Evolutionary conservation across 2,329 filamentous ascomycete genomes (phyloP).

Genomic region (Gnomoniopsis smithogilvyi): DNA sequence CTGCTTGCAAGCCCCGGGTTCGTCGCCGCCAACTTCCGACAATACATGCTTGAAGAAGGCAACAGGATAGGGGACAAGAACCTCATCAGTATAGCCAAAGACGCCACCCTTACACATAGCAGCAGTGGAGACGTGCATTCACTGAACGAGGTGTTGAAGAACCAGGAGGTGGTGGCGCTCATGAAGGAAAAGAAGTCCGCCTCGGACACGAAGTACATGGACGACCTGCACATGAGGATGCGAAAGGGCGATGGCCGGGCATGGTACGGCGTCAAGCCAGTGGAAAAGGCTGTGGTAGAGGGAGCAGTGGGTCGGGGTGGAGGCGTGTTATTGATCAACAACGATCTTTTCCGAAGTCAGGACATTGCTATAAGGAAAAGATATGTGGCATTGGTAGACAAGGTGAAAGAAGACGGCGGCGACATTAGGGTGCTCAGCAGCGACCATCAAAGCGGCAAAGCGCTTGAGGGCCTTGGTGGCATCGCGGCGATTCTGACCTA

Average conservation of each 20-base stretch:
- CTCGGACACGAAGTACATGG: conserved; percentile 78
- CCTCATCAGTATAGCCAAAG: conserved; percentile 58
- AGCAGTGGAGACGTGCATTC: conserved; percentile 84
- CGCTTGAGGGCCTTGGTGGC: conserved; percentile 78
- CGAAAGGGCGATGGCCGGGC: conserved; percentile 83
- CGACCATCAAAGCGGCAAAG: conserved; percentile 88
- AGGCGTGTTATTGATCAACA: conserved; percentile 81
- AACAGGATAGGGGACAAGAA: conserved; percentile 62
- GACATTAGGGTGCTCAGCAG: conserved; percentile 88
- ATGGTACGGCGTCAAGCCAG: conserved; percentile 84
- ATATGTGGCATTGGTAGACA: conserved; percentile 84
- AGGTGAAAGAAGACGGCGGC: conserved; percentile 81
- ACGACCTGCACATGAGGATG: conserved; percentile 74
- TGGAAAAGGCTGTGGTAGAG: conserved; percentile 77
- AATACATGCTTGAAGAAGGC: conserved; percentile 64
- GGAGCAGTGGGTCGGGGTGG: conserved; percentile 87
- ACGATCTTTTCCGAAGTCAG: conserved; percentile 80
- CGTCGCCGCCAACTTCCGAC: conserved; percentile 75
- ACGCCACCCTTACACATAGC: conserved; percentile 74
- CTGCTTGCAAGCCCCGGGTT: conserved; percentile 89
- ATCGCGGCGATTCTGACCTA: conserved; percentile 91
- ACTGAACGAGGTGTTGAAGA: conserved; percentile 82
- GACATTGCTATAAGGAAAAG: conserved; percentile 72
- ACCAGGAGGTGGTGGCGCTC: conserved; percentile 70
- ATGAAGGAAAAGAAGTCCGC: conserved; percentile 87